phyloP scores from a whole-genome alignment of 2,329 filamentous ascomycete species.

The Ustulina deusta region DNA sequence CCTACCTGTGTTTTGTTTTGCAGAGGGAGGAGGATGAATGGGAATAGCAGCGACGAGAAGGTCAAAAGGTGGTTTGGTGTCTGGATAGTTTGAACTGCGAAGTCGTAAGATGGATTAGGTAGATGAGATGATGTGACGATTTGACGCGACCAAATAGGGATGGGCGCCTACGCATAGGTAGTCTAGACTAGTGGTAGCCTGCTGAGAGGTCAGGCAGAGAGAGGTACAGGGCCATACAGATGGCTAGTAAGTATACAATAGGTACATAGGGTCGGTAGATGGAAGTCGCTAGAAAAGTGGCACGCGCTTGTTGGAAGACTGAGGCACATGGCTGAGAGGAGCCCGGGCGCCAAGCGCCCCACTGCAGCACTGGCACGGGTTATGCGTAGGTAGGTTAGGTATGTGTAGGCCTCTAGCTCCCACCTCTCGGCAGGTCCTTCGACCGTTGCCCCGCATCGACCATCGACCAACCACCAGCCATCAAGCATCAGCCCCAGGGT shows the following conservation, averaged over 20 bases:
- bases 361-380: not conserved
- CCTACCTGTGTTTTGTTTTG: constrained; percentile 13
- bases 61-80: not conserved
- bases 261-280: too few species aligned
- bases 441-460: constrained; percentile 40
- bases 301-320: too few species aligned
- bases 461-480: constrained; percentile 16
- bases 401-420: not conserved
- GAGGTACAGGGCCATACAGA: too few species aligned
- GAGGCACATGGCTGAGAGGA: not conserved
- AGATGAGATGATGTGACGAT: not conserved
- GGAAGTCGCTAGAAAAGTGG: too few species aligned
- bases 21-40: not conserved
- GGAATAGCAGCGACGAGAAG: not conserved
- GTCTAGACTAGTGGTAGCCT: too few species aligned
- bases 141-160: constrained; percentile 1
- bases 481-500: constrained; percentile 15
- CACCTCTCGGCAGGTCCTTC: not conserved
- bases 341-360: not conserved
- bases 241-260: too few species aligned
- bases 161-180: too few species aligned
- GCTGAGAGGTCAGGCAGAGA: too few species aligned
- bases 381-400: constrained; percentile 10
- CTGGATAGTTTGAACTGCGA: not conserved
- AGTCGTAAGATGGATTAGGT: constrained; percentile 1